A percentile compares a stretch with the other conserved stretches of the same genome.
Evolutionary conservation across 2,329 filamentous ascomycete species (phyloP).

Genomic region (Ceratocystis albifundus): DNA sequence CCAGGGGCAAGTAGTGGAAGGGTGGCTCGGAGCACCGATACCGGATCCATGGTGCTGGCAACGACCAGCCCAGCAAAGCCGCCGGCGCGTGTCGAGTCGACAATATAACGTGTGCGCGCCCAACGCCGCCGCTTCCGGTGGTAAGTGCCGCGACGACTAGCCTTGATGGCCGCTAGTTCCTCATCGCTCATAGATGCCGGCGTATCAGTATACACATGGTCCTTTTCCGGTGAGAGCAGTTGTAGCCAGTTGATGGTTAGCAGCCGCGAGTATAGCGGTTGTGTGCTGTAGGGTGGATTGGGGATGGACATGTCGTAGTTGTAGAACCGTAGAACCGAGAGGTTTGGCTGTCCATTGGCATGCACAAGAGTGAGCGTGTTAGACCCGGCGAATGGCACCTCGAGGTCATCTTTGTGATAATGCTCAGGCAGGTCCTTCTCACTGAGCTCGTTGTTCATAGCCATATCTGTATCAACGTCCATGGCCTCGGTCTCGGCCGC

Average conservation of each 20-base stretch:
- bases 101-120: slow-evolving; percentile 58
- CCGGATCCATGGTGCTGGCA: slow-evolving; percentile 69
- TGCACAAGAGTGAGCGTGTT: slow-evolving; percentile 77
- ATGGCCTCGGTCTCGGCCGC: not conserved
- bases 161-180: slow-evolving; percentile 59
- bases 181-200: slow-evolving; percentile 49
- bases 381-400: slow-evolving; percentile 53
- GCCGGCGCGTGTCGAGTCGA: slow-evolving; percentile 62
- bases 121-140: slow-evolving; percentile 81
- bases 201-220: slow-evolving; percentile 59
- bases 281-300: slow-evolving; percentile 45
- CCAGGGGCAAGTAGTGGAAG: slow-evolving; percentile 75
- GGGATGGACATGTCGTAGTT: slow-evolving; percentile 63
- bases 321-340: slow-evolving; percentile 81
- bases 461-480: not conserved
- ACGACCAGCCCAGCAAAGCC: slow-evolving; percentile 75
- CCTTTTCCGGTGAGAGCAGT: slow-evolving; percentile 63
- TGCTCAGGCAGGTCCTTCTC: slow-evolving; percentile 18
- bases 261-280: slow-evolving; percentile 73
- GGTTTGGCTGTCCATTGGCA: slow-evolving; percentile 72
- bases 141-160: slow-evolving; percentile 71
- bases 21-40: slow-evolving; percentile 59
- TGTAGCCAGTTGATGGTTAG: slow-evolving; percentile 86
- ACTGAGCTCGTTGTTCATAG: not conserved
- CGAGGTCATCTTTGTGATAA: slow-evolving; percentile 38